phyloP scores from a whole-genome alignment of 495 filamentous ascomycete species.

The Aspergillus taichungensis region DNA sequence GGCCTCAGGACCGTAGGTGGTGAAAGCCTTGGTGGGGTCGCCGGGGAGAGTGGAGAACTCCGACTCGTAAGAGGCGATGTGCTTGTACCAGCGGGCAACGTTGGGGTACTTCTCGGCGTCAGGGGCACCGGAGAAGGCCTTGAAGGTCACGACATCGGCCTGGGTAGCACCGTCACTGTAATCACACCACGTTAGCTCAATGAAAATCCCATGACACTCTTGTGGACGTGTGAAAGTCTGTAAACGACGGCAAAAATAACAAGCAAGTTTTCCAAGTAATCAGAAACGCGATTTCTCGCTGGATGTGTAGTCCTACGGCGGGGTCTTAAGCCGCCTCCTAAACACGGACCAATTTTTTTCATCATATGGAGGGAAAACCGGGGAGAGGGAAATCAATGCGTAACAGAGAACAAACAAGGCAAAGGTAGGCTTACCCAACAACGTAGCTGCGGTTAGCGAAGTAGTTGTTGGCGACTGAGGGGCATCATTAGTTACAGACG shows the following conservation, averaged over 20 bases:
- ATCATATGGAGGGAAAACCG: constrained; percentile 52
- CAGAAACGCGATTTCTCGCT: constrained; percentile 79
- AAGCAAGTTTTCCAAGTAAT: constrained; percentile 28
- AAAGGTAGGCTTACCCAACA: constrained; percentile 58
- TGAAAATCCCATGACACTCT: neutral
- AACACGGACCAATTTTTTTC: constrained; percentile 98
- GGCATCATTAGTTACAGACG: constrained; percentile 29
- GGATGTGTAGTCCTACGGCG: constrained; percentile 75
- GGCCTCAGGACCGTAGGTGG: constrained; percentile 83
- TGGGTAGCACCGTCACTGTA: constrained; percentile 75
- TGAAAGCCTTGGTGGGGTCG: constrained; percentile 80
- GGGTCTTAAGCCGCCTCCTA: constrained; percentile 97
- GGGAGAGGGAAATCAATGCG: constrained; percentile 1
- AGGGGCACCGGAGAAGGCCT: constrained; percentile 69
- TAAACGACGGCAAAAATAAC: constrained; percentile 9
- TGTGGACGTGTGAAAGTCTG: no score
- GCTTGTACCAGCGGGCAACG: constrained; percentile 96
- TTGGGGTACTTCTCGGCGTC: constrained; percentile 82
- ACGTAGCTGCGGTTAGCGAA: constrained; percentile 88
- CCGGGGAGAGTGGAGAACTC: constrained; percentile 88
- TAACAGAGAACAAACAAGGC: constrained; percentile 8
- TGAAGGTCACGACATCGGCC: constrained; percentile 92
- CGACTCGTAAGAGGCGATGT: constrained; percentile 81
- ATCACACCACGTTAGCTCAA: constrained; percentile 21
- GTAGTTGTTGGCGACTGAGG: constrained; percentile 84